These are phyloP conservation scores for Aristolochia fimbriata DNA, from an alignment of 164 flowering plant genomes.

Conservation along the genomic window DNA sequence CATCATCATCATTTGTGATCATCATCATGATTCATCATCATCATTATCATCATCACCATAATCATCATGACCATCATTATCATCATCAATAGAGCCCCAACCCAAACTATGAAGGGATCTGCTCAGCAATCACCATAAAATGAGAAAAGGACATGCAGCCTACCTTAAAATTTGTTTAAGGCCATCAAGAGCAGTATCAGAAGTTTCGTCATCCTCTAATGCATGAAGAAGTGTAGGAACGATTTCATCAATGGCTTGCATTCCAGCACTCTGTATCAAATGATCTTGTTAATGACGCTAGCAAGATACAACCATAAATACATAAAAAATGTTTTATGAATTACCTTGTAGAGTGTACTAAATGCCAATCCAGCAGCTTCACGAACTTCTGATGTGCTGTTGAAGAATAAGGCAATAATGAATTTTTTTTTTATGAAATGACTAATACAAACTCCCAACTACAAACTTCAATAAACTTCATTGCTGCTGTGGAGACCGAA, in stretches of 20 bases:
- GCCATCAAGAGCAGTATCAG: conserved; percentile 97
- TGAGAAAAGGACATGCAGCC: neutral
- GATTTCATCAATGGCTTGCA: conserved; percentile 99
- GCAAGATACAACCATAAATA: neutral
- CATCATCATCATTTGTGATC: too few relatives aligned
- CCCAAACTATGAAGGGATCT: neutral
- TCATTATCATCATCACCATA: neutral
- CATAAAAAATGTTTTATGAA: neutral
- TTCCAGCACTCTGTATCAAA: conserved; percentile 77
- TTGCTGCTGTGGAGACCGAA: too few relatives aligned
- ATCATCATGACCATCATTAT: neutral
- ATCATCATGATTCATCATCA: too few relatives aligned
- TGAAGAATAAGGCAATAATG: conserved; percentile 1
- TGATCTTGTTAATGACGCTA: neutral
- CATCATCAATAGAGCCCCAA: too few relatives aligned
- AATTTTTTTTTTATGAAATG: too few relatives aligned
- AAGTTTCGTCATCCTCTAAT: conserved; percentile 75
- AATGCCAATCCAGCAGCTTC: conserved; percentile 96
- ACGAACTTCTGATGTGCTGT: conserved; percentile 82
- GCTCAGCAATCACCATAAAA: neutral
- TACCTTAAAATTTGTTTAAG: conserved; percentile 97
- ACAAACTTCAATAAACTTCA: too few relatives aligned
- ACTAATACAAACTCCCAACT: too few relatives aligned
- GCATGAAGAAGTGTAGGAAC: conserved; percentile 95
- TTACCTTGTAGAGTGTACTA: conserved; percentile 93